phyloP scores from a whole-genome alignment of 768 basidiomycete species.

The Lentinula edodes region DNA sequence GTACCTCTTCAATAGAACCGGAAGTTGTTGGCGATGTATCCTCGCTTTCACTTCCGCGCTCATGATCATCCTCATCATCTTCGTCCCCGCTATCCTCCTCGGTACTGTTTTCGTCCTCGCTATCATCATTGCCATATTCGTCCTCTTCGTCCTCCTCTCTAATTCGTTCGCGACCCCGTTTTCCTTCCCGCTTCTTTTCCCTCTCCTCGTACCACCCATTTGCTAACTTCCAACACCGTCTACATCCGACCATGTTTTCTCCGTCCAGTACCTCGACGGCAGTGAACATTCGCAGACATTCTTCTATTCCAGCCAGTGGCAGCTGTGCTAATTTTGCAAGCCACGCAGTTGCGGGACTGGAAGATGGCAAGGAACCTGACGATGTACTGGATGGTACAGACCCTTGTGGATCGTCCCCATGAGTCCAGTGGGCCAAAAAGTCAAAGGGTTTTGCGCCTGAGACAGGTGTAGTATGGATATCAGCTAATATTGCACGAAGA shows the following conservation, averaged over 20 bases:
- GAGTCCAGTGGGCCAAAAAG: conserved; percentile 31
- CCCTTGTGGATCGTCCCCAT: conserved; percentile 10
- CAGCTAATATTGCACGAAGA: conserved; percentile 63
- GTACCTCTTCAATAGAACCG: not conserved
- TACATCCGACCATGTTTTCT: conserved; percentile 92
- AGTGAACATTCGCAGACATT: conserved; percentile 84
- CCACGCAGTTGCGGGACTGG: conserved; percentile 27
- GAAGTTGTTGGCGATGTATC: not conserved
- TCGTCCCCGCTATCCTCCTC: conserved; percentile 17
- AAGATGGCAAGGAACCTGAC: conserved; percentile 4
- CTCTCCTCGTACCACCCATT: conserved; percentile 49
- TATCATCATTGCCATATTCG: conserved; percentile 14
- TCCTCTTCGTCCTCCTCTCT: conserved; percentile 27
- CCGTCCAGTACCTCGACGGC: conserved; percentile 91
- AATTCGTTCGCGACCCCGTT: conserved; percentile 15
- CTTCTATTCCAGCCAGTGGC: conserved; percentile 51
- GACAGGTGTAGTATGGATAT: conserved; percentile 38
- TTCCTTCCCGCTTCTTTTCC: conserved; percentile 16
- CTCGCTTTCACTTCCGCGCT: conserved; percentile 7
- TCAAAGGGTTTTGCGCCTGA: conserved; percentile 40
- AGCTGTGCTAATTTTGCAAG: conserved; percentile 41
- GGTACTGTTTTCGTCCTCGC: conserved; percentile 18
- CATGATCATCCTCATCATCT: conserved; percentile 25
- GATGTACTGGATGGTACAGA: conserved; percentile 8
- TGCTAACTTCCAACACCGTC: conserved; percentile 89